A percentile compares a stretch with the other conserved stretches of the same genome.
Conservation (phyloP, 169 alveolate species). For the Plasmodium ovale region DNA sequence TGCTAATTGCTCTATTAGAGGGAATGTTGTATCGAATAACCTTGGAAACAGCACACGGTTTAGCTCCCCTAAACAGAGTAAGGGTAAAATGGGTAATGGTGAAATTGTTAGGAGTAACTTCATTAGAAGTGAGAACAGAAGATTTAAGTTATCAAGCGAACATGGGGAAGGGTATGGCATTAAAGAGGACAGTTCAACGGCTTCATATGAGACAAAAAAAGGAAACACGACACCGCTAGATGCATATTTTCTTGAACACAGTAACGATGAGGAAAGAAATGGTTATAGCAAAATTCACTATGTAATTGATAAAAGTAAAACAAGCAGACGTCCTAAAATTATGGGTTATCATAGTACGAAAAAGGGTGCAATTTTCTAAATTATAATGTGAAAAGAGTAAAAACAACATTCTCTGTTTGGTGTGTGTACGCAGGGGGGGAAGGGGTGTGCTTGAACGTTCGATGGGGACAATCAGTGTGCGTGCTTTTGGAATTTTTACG, state of each 20-base stretch:
- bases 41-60: background rate
- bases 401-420: too few species aligned
- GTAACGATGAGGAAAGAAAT: background rate
- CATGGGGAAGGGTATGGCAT: conserved; percentile 1
- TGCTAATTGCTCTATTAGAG: conserved; percentile 2
- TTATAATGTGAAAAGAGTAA: too few species aligned
- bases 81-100: background rate
- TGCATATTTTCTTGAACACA: background rate
- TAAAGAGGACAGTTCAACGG: background rate
- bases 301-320: background rate
- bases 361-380: too few species aligned
- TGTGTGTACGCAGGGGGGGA: too few species aligned
- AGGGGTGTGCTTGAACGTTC: too few species aligned
- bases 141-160: conserved; percentile 1
- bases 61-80: background rate
- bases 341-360: background rate
- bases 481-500: too few species aligned
- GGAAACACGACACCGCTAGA: background rate
- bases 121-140: background rate
- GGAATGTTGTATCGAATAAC: background rate
- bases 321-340: background rate
- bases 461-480: too few species aligned
- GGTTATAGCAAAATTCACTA: background rate
- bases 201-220: background rate
- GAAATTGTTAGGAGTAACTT: background rate